These are phyloP conservation scores for Porphyrellus cyaneotinctus DNA, from an alignment of 768 basidiomycete species.

Conservation along the genomic window DNA sequence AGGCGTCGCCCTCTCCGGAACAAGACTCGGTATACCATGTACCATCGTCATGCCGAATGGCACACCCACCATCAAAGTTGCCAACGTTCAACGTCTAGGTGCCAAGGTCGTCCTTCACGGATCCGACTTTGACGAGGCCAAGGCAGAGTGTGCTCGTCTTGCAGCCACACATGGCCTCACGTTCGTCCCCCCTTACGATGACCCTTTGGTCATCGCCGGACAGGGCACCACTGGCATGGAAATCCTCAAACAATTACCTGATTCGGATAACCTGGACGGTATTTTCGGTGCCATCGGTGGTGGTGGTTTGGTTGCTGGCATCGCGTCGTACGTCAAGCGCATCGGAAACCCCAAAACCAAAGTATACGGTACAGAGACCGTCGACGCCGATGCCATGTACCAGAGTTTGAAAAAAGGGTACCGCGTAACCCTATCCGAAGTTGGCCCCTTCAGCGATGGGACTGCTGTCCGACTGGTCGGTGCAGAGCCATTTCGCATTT, in stretches of 20 bases:
- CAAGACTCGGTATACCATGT: constrained; percentile 82
- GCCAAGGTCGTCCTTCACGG: constrained; percentile 94
- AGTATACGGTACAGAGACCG: constrained; percentile 88
- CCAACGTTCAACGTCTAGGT: constrained; percentile 90
- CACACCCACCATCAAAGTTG: constrained; percentile 94
- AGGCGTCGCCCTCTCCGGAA: constrained; percentile 94
- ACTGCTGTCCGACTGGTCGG: constrained; percentile 97
- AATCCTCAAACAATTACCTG: constrained; percentile 82
- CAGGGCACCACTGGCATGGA: constrained; percentile 96
- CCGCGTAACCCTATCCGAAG: constrained; percentile 79
- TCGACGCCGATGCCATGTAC: constrained; percentile 93
- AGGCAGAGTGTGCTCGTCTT: constrained; percentile 87
- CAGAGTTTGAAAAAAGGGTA: constrained; percentile 77
- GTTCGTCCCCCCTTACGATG: constrained; percentile 96
- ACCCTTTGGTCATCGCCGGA: constrained; percentile 94
- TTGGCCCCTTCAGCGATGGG: constrained; percentile 95
- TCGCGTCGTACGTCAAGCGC: constrained; percentile 87
- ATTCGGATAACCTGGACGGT: constrained; percentile 72
- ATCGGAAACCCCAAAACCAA: constrained; percentile 81
- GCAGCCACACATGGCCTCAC: constrained; percentile 70
- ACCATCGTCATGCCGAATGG: constrained; percentile 99
- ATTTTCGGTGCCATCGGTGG: constrained; percentile 94
- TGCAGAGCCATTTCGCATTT: constrained; percentile 91
- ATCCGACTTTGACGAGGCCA: constrained; percentile 92
- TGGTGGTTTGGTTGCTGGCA: constrained; percentile 89